Conservation (phyloP, 257 asterid genomes). For the Oldenlandia corymbosa region DNA sequence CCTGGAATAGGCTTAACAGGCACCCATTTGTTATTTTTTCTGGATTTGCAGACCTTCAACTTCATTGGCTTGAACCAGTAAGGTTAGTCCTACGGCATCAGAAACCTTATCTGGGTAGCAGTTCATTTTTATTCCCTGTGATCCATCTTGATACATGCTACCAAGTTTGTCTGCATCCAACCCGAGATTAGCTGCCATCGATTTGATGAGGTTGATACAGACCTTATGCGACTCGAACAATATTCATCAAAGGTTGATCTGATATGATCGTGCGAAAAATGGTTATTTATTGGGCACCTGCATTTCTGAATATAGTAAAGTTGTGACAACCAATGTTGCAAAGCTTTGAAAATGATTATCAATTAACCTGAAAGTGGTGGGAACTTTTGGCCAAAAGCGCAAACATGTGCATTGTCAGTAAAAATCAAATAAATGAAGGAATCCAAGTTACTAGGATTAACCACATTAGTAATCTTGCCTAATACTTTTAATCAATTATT, state of each 20-base stretch:
- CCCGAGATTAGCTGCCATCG: neutral
- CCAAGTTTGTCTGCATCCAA: slow-evolving; percentile 9
- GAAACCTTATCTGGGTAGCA: slow-evolving; percentile 36
- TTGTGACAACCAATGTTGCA: no score
- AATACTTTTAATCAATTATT: no score
- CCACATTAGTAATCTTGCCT: no score
- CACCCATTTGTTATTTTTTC: slow-evolving; percentile 18
- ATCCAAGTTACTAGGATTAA: no score
- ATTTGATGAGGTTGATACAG: neutral
- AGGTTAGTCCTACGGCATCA: slow-evolving; percentile 29
- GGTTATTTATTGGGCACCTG: no score
- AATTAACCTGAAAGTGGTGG: slow-evolving; percentile 23
- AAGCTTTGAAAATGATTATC: no score
- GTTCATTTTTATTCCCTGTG: slow-evolving; percentile 39
- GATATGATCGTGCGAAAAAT: no score
- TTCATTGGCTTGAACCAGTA: slow-evolving; percentile 26
- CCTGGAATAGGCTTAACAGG: slow-evolving; percentile 20
- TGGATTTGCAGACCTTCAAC: slow-evolving; percentile 35
- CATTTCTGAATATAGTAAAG: no score
- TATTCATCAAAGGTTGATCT: neutral
- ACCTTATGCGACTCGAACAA: neutral
- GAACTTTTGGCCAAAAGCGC: slow-evolving; percentile 29
- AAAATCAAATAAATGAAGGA: no score
- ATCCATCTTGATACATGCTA: slow-evolving; percentile 23
- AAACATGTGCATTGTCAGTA: no score